Percentiles rank a stretch among this genome's conserved stretches.
phyloP scores from a whole-genome alignment of 2,329 filamentous ascomycete species.

The Pyrenochaeta sp. region DNA sequence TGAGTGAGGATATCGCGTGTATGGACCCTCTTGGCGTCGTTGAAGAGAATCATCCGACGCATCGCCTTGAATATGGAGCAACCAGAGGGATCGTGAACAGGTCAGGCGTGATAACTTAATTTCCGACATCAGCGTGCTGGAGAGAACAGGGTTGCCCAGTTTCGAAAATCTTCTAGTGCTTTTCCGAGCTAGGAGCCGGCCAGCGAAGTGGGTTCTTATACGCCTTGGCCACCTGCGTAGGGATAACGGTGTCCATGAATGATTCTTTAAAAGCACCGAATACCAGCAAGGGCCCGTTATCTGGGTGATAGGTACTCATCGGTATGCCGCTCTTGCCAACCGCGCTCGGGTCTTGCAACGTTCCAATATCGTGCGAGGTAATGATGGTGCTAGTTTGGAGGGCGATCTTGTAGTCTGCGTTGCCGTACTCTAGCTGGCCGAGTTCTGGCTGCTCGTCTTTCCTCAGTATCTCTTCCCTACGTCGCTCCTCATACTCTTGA shows the following conservation, averaged over 20 bases:
- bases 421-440: slow-evolving; percentile 23
- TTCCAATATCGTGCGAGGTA: slow-evolving; percentile 15
- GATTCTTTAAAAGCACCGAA: slow-evolving; percentile 16
- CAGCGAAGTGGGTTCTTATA: slow-evolving; percentile 1
- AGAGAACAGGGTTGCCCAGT: not conserved
- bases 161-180: not conserved
- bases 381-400: slow-evolving; percentile 10
- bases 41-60: not conserved
- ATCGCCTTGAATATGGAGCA: not conserved
- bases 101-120: not conserved
- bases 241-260: slow-evolving; percentile 6
- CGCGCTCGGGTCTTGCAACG: slow-evolving; percentile 5
- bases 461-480: slow-evolving; percentile 4
- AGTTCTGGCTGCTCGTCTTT: not conserved
- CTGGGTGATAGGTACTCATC: not conserved
- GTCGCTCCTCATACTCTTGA: slow-evolving; percentile 16
- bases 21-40: no score
- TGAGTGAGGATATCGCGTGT: not conserved
- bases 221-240: slow-evolving; percentile 1
- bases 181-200: not conserved
- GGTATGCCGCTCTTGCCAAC: slow-evolving; percentile 5
- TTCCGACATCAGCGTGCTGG: not conserved
- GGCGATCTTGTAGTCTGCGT: slow-evolving; percentile 15
- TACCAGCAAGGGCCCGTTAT: slow-evolving; percentile 6
- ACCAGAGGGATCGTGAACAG: no score